phyloP scores from a whole-genome alignment of 495 filamentous ascomycete genomes.

The Xylaria intraflava region DNA sequence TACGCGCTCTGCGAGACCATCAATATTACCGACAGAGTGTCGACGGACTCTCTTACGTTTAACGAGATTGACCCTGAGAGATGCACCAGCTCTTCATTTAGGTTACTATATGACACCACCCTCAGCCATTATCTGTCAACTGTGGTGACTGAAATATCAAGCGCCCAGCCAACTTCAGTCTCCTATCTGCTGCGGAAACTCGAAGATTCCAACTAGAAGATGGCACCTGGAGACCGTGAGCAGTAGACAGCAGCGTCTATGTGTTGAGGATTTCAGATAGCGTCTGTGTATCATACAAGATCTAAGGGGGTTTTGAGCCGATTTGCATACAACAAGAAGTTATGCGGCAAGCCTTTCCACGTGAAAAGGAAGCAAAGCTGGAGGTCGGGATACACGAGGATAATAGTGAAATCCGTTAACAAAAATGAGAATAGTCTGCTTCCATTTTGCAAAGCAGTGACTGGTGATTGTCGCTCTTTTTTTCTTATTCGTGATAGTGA shows the following conservation, averaged over 20 bases:
- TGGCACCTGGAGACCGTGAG: conserved; percentile 6
- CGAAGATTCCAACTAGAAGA: conserved; percentile 40
- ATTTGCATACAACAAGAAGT: conserved; percentile 4
- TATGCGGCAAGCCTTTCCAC: neutral
- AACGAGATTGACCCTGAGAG: conserved; percentile 75
- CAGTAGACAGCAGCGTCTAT: conserved; percentile 1
- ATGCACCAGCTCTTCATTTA: conserved; percentile 55
- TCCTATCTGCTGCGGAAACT: conserved; percentile 45
- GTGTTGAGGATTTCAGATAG: neutral
- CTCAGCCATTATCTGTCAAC: conserved; percentile 82
- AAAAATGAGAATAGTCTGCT: neutral
- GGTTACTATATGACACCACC: conserved; percentile 90
- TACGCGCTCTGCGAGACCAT: conserved; percentile 90
- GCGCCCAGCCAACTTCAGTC: conserved; percentile 78
- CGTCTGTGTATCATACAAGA: conserved; percentile 10
- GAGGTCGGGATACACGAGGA: neutral
- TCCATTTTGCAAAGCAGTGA: neutral
- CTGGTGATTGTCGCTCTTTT: neutral
- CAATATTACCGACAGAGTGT: conserved; percentile 89
- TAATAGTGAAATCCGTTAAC: neutral
- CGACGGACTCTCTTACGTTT: conserved; percentile 81
- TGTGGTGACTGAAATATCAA: conserved; percentile 87
- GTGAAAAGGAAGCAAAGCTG: neutral
- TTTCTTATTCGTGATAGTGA: neutral
- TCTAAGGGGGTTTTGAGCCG: neutral